A percentile compares a stretch with the other conserved stretches of the same genome.
These are phyloP conservation scores for Rauvolfia tetraphylla DNA, from an alignment of 257 asterid species.

Conservation along the genomic window DNA sequence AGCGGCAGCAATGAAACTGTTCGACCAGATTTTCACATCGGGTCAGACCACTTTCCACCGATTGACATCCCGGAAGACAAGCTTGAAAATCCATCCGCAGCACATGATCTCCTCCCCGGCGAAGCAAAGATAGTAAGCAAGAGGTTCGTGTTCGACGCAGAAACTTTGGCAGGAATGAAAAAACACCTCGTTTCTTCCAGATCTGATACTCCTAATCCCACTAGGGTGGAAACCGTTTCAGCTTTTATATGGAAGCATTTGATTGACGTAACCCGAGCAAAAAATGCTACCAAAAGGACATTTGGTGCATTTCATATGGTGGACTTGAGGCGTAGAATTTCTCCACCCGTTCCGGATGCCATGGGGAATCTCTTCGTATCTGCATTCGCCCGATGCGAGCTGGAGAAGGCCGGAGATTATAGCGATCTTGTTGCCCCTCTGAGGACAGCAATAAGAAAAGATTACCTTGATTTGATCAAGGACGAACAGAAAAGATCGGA, in stretches of 20 bases:
- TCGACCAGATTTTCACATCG: slow-evolving; percentile 14
- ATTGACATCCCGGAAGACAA: neutral
- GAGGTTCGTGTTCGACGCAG: slow-evolving; percentile 19
- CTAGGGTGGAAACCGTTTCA: slow-evolving; percentile 29
- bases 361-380: slow-evolving; percentile 20
- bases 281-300: neutral
- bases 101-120: neutral
- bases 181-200: neutral
- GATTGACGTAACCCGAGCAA: slow-evolving; percentile 10
- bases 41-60: slow-evolving; percentile 6
- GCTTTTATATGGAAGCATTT: slow-evolving; percentile 32
- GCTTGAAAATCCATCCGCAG: neutral
- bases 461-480: neutral
- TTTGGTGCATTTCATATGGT: slow-evolving; percentile 22
- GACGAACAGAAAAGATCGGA: neutral
- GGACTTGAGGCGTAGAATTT: slow-evolving; percentile 33
- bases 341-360: slow-evolving; percentile 2
- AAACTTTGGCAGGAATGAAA: slow-evolving; percentile 1
- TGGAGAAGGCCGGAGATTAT: neutral
- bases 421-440: neutral
- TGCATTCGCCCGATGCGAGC: neutral
- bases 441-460: slow-evolving; percentile 8
- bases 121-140: slow-evolving; percentile 9
- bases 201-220: slow-evolving; percentile 6
- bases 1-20: neutral